Percentiles rank a stretch among this genome's conserved stretches.
phyloP scores from a whole-genome alignment of 169 alveolate genomes.

The Babesia bovis region DNA sequence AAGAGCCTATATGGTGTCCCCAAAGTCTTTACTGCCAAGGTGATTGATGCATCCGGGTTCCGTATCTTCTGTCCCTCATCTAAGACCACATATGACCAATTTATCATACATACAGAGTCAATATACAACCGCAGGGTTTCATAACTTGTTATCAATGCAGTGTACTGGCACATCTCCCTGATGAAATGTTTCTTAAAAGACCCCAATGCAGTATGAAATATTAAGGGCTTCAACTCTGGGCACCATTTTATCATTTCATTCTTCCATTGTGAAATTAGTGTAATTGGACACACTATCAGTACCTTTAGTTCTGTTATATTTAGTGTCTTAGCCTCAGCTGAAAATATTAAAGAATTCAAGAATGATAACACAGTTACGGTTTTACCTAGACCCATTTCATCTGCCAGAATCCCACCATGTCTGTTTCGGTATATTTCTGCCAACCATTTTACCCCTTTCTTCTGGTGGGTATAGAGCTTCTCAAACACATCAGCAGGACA shows the following conservation, averaged over 20 bases:
- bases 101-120: slow-evolving; percentile 35
- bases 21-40: slow-evolving; percentile 82
- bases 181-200: slow-evolving; percentile 18
- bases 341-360: slow-evolving; percentile 43
- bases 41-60: slow-evolving; percentile 86
- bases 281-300: slow-evolving; percentile 73
- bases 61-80: slow-evolving; percentile 95
- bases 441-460: slow-evolving; percentile 57
- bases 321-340: slow-evolving; percentile 3
- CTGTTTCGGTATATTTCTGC: slow-evolving; percentile 34
- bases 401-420: slow-evolving; percentile 78
- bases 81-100: slow-evolving; percentile 84
- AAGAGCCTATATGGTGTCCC: slow-evolving; percentile 84
- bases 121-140: slow-evolving; percentile 72
- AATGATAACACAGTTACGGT: slow-evolving; percentile 46
- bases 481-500: slow-evolving; percentile 31
- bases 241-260: slow-evolving; percentile 69
- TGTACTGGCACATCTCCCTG: background rate
- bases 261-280: slow-evolving; percentile 74
- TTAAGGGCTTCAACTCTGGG: slow-evolving; percentile 21
- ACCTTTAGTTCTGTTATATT: slow-evolving; percentile 21
- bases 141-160: slow-evolving; percentile 62
- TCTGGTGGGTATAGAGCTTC: slow-evolving; percentile 50
- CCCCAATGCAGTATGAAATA: slow-evolving; percentile 32
- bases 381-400: slow-evolving; percentile 87